Conservation (phyloP, 2,329 filamentous ascomycete genomes). For the Thielaviopsis ethacetica region DNA sequence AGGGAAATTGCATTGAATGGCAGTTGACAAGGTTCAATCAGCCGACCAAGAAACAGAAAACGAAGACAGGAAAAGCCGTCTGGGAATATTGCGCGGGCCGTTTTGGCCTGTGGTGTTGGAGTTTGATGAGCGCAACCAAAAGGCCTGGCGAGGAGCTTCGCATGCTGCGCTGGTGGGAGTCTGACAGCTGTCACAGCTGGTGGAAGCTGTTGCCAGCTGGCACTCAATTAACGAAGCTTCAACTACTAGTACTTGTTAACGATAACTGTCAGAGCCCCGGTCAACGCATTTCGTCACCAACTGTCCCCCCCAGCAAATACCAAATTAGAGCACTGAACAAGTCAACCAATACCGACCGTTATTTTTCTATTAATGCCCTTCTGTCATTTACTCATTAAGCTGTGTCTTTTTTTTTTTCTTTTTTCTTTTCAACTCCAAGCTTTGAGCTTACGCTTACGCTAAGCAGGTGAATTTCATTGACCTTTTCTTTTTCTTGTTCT, state of each 20-base stretch:
- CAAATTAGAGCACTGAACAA: too few relatives aligned
- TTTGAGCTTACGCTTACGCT: background rate
- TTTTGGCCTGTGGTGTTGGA: background rate
- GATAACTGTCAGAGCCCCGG: too few relatives aligned
- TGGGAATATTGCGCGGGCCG: background rate
- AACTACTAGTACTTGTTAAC: too few relatives aligned
- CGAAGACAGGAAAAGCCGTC: background rate
- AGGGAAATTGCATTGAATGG: background rate
- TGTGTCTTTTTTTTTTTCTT: background rate
- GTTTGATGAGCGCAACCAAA: background rate
- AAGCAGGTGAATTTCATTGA: background rate
- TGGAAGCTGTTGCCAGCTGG: slow-evolving; percentile 1
- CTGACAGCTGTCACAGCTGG: background rate
- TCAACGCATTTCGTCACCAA: too few relatives aligned
- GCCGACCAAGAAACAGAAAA: background rate
- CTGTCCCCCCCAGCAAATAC: too few relatives aligned
- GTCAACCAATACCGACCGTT: too few relatives aligned
- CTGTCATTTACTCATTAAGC: background rate
- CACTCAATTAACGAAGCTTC: background rate
- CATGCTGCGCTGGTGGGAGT: background rate
- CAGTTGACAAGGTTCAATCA: background rate
- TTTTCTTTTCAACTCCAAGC: background rate
- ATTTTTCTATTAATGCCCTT: too few relatives aligned
- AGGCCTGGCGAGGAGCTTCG: background rate
- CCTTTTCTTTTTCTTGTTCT: background rate